Conservation (phyloP, 257 asterid genomes). For the Solanum arcanum region DNA sequence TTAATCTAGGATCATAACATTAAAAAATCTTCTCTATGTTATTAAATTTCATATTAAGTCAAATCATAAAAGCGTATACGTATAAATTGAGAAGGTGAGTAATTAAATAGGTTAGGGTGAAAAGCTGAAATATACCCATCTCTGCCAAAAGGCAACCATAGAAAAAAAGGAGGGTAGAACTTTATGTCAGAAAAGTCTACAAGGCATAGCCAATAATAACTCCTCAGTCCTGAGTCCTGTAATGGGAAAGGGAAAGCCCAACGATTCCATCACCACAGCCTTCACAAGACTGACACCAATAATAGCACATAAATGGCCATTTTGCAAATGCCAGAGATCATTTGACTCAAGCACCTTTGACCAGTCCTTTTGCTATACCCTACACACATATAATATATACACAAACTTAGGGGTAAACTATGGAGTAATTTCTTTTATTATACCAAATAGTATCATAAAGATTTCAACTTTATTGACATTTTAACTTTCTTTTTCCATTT, state of each 20-base stretch:
- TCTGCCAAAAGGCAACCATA: background rate
- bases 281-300: conserved; percentile 38
- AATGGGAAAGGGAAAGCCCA: background rate
- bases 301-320: conserved; percentile 50
- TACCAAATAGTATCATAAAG: background rate
- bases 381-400: background rate
- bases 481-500: background rate
- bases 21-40: too few relatives aligned
- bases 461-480: background rate
- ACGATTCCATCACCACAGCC: conserved; percentile 14
- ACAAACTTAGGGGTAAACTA: background rate
- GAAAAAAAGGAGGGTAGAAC: background rate
- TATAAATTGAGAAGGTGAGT: background rate
- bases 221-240: background rate
- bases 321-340: conserved; percentile 24
- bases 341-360: conserved; percentile 32
- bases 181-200: conserved; percentile 10
- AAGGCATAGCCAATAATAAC: conserved; percentile 5
- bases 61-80: background rate
- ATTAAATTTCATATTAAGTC: too few relatives aligned
- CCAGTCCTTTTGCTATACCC: conserved; percentile 24
- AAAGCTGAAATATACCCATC: background rate
- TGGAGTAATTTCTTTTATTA: background rate
- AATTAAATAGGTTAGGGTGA: background rate
- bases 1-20: too few relatives aligned